Conservation (phyloP, 805 yeast genomes). For the Ogataea allantospora region DNA sequence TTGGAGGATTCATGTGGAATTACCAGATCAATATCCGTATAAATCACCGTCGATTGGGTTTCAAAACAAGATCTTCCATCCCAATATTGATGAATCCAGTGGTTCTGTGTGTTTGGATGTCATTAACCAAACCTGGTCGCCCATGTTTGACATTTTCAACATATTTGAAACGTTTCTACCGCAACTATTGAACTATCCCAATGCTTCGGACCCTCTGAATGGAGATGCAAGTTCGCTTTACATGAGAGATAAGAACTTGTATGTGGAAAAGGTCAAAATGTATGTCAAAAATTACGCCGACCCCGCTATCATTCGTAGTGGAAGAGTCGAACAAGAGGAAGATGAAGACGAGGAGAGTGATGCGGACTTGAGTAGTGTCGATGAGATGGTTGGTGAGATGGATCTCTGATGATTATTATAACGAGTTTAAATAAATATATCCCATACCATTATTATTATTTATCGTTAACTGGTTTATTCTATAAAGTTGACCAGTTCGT, state of each 20-base stretch:
- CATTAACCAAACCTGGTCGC: conserved; percentile 97
- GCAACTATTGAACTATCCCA: conserved; percentile 86
- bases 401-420: conserved; percentile 26
- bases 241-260: conserved; percentile 62
- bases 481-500: conserved; percentile 11
- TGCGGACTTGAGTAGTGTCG: conserved; percentile 30
- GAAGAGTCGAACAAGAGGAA: conserved; percentile 26
- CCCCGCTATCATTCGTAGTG: conserved; percentile 31
- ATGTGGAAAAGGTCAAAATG: conserved; percentile 65
- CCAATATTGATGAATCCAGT: conserved; percentile 85
- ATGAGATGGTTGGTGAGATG: conserved; percentile 35
- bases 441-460: neutral
- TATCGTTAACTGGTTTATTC: no score
- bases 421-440: no score
- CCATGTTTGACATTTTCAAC: conserved; percentile 90
- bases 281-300: conserved; percentile 73
- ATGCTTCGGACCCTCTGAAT: conserved; percentile 91
- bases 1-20: conserved; percentile 89
- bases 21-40: conserved; percentile 94
- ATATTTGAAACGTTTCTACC: conserved; percentile 93
- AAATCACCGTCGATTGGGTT: conserved; percentile 96
- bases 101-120: conserved; percentile 96
- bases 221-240: conserved; percentile 83
- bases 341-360: conserved; percentile 26
- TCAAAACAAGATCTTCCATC: conserved; percentile 87